Evolutionary conservation across 371 early-diverging fungal genomes (phyloP).

Genomic region (Zancudomyces culisetae): DNA sequence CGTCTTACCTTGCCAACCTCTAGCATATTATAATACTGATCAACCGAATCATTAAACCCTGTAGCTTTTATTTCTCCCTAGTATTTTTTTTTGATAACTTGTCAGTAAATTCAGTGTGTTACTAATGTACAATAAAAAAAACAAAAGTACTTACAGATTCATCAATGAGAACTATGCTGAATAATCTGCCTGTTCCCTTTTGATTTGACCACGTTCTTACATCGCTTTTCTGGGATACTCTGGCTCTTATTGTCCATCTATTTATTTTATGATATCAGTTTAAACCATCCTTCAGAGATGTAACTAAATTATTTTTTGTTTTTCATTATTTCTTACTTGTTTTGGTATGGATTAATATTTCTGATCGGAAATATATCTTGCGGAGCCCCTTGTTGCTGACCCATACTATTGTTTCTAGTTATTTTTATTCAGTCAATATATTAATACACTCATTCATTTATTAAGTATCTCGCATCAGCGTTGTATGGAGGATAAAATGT

Average conservation of each 20-base stretch:
- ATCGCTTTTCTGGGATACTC: conserved; percentile 63
- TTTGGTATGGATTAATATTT: conserved; percentile 43
- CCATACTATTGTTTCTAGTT: too few species aligned
- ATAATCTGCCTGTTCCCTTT: conserved; percentile 68
- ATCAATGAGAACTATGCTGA: conserved; percentile 74
- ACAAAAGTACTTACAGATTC: conserved; percentile 16
- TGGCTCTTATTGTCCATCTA: conserved; percentile 77
- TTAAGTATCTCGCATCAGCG: too few species aligned
- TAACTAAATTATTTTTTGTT: neutral
- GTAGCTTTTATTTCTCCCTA: conserved; percentile 83
- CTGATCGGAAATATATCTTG: conserved; percentile 26
- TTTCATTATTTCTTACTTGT: conserved; percentile 22
- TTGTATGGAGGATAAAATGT: too few species aligned
- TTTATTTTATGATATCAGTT: conserved; percentile 8
- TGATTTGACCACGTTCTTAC: conserved; percentile 65
- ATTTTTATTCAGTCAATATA: too few species aligned
- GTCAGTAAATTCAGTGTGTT: neutral
- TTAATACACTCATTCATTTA: too few species aligned
- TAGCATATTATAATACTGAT: conserved; percentile 45
- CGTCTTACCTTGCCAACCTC: conserved; percentile 42
- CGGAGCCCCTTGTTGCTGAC: conserved; percentile 12
- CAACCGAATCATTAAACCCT: conserved; percentile 67
- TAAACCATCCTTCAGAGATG: neutral
- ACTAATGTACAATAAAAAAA: neutral
- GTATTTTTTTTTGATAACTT: neutral